Percentiles rank a stretch among this genome's conserved stretches.
Conservation (phyloP, 2,329 filamentous ascomycete species). For the Monosporascus sp. region DNA sequence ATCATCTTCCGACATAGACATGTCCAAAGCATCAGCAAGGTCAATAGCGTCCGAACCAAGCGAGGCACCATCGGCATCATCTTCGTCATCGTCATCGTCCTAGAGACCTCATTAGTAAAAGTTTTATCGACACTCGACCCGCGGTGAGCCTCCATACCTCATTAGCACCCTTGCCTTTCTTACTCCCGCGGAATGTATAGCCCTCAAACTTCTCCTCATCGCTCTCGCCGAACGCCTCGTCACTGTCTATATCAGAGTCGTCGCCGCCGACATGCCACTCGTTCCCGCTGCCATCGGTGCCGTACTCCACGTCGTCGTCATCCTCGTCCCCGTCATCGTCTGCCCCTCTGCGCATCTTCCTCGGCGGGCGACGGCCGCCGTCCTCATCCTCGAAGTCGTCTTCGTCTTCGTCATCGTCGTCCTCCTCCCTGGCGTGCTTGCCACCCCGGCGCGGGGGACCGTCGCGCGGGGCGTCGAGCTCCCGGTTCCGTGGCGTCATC, state of each 20-base stretch:
- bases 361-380: constrained; percentile 38
- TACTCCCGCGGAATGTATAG: constrained; percentile 54
- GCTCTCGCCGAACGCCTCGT: constrained; percentile 82
- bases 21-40: constrained; percentile 50
- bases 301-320: constrained; percentile 61
- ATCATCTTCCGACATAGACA: constrained; percentile 40
- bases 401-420: constrained; percentile 50
- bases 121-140: not conserved
- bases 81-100: constrained; percentile 55
- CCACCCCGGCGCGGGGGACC: constrained; percentile 23
- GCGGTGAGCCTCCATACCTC: constrained; percentile 32
- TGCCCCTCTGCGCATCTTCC: constrained; percentile 37
- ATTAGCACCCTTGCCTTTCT: constrained; percentile 34
- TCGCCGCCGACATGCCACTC: constrained; percentile 75
- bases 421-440: constrained; percentile 40
- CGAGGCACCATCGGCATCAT: constrained; percentile 53
- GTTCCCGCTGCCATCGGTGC: constrained; percentile 81
- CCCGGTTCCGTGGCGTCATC: constrained; percentile 45
- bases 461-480: constrained; percentile 40
- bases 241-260: constrained; percentile 61
- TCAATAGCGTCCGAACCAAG: constrained; percentile 57
- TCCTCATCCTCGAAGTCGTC: constrained; percentile 60
- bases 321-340: constrained; percentile 49
- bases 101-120: constrained; percentile 23
- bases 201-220: constrained; percentile 82